phyloP scores from a whole-genome alignment of 768 basidiomycete genomes.

The Agaricus blazei region DNA sequence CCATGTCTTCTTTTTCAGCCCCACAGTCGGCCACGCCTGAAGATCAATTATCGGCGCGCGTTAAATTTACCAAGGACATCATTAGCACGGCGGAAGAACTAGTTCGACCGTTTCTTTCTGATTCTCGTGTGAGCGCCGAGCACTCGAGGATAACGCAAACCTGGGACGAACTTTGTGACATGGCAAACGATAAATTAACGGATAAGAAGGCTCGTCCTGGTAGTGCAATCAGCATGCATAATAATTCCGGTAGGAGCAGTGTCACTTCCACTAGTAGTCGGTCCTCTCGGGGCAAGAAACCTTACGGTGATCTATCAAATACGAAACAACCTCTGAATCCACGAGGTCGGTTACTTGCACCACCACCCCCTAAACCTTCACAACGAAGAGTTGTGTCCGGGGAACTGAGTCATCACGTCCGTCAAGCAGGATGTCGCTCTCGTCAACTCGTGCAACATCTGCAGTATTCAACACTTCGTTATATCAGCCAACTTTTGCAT shows the following conservation, averaged over 20 bases:
- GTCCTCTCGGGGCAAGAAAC: slow-evolving; percentile 19
- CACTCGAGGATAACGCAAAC: slow-evolving; percentile 67
- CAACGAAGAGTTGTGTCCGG: slow-evolving; percentile 49
- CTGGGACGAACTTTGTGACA: slow-evolving; percentile 77
- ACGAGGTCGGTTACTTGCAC: slow-evolving; percentile 39
- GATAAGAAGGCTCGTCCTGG: slow-evolving; percentile 60
- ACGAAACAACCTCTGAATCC: slow-evolving; percentile 21
- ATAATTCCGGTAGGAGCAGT: slow-evolving; percentile 55
- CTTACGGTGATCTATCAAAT: slow-evolving; percentile 25
- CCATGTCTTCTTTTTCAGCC: slow-evolving; percentile 46
- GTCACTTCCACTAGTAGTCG: slow-evolving; percentile 34
- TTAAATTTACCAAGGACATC: slow-evolving; percentile 54
- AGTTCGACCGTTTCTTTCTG: slow-evolving; percentile 43
- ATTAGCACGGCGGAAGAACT: slow-evolving; percentile 42
- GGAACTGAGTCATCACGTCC: slow-evolving; percentile 41
- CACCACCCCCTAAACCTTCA: slow-evolving; percentile 33
- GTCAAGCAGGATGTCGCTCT: slow-evolving; percentile 52
- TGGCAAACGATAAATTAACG: slow-evolving; percentile 64
- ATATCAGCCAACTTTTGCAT: slow-evolving; percentile 68
- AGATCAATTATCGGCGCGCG: slow-evolving; percentile 59
- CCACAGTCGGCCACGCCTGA: slow-evolving; percentile 45
- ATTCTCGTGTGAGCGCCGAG: slow-evolving; percentile 58
- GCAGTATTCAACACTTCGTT: slow-evolving; percentile 53
- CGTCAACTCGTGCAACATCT: slow-evolving; percentile 63
- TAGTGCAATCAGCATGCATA: slow-evolving; percentile 59